A percentile compares a stretch with the other conserved stretches of the same genome.
Evolutionary conservation across 768 basidiomycete genomes (phyloP).

Genomic region (Lentinula boryana): DNA sequence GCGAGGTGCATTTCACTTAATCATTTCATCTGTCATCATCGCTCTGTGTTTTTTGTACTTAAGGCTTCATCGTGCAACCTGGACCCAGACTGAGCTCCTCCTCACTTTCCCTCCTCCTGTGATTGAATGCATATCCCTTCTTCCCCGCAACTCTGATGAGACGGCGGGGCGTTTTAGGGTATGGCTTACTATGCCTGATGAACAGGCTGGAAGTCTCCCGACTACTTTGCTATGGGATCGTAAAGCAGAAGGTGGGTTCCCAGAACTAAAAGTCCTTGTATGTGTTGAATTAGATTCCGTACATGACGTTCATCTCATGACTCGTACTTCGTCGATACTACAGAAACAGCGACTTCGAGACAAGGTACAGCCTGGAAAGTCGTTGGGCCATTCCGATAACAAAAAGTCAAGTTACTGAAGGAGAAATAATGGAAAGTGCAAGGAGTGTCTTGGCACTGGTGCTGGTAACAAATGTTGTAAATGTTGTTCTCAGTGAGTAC

Average conservation of each 20-base stretch:
- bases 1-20: not conserved
- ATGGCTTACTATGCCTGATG: constrained; percentile 53
- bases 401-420: constrained; percentile 13
- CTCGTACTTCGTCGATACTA: constrained; percentile 3
- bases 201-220: not conserved
- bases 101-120: constrained; percentile 83
- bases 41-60: not conserved
- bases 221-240: constrained; percentile 66
- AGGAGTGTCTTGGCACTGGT: no score
- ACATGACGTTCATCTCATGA: not conserved
- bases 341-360: constrained; percentile 91
- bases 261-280: constrained; percentile 82
- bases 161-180: constrained; percentile 89
- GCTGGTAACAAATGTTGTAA: no score
- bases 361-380: constrained; percentile 70
- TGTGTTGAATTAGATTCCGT: constrained; percentile 17
- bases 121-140: constrained; percentile 59
- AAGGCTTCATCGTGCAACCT: constrained; percentile 89
- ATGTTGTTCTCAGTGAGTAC: no score
- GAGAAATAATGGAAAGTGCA: not conserved
- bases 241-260: constrained; percentile 87
- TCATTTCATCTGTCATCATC: not conserved
- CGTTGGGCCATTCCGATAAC: constrained; percentile 86
- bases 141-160: constrained; percentile 74
- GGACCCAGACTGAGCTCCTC: constrained; percentile 91